phyloP scores from a whole-genome alignment of 1,139 yeast species.

The Pichia sp. region DNA sequence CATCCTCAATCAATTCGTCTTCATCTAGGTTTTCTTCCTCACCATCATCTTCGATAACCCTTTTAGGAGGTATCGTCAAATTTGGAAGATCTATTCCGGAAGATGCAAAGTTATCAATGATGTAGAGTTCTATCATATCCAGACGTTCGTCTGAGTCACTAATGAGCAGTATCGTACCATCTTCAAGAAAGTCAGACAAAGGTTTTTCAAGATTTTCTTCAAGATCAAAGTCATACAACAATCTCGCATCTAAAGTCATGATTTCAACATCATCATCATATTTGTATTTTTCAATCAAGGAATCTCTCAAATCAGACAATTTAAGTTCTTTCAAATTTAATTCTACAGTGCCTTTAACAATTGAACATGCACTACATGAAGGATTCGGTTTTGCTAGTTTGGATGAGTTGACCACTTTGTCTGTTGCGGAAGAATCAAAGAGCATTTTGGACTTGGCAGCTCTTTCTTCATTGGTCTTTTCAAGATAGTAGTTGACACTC shows the following conservation, averaged over 20 bases:
- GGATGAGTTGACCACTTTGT: constrained; percentile 62
- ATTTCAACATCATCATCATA: constrained; percentile 68
- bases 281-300: constrained; percentile 44
- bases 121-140: constrained; percentile 66
- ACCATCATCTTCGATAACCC: not conserved
- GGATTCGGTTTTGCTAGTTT: constrained; percentile 57
- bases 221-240: constrained; percentile 82
- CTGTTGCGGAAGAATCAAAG: constrained; percentile 62
- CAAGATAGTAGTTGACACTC: constrained; percentile 53
- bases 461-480: constrained; percentile 19
- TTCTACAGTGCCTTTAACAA: constrained; percentile 48
- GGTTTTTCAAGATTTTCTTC: constrained; percentile 64
- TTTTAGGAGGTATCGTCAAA: constrained; percentile 24
- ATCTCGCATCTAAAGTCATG: constrained; percentile 51
- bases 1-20: constrained; percentile 17
- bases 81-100: constrained; percentile 36
- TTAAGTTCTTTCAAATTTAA: constrained; percentile 33
- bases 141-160: constrained; percentile 73
- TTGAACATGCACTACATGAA: constrained; percentile 70
- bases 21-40: constrained; percentile 19
- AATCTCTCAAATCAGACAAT: constrained; percentile 43
- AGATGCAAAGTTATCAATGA: constrained; percentile 30
- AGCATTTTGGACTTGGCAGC: constrained; percentile 46
- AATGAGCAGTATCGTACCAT: constrained; percentile 61
- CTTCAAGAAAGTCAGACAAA: constrained; percentile 48